Evolutionary conservation across 306 rosid species (phyloP), one percentile per base, ranked within the genome.

Genomic region (Lathyrus aphaca): DNA sequence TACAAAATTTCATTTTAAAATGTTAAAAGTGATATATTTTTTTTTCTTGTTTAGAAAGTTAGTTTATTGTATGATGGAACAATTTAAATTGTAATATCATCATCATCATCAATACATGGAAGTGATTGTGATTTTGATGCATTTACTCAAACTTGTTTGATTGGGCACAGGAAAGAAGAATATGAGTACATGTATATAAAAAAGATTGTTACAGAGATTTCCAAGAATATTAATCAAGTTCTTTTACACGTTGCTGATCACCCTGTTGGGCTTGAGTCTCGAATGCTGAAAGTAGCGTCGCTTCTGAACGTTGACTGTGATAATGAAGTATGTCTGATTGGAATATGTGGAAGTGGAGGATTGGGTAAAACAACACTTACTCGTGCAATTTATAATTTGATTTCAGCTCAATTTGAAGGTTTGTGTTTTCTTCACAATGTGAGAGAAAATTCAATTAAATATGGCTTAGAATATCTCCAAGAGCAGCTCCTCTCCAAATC

Each of bases 331-430:
- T 4, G 1, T 4, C 2, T 60, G 66, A 9, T 60, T 4, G 66
- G 66, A 5, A 1, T 60, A 1, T n/a, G 5, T 37, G 32, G 66
- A 0, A 17, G 0, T 4, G 66, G 66, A 0, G 66, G 66, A 0
- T 12, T 55, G 17, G 61, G 61, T 2, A 55, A 55, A 55, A 1
- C 61, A 25, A 25, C 61, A 5, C 66, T 61, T 62, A 30, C 68
- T 2, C 2, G 2, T 5, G 68, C 30, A 11, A 6, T 19, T 18
- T 62, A 5, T 19, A 62, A 62, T 10, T 62, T 12, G 0, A 12
- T 62, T 18, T 16, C 68, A 0, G 35, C 39, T 17, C 50, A 62
- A 38, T 62, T 62, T 19, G 68, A 62, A 18, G 12, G 1, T 5
- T 39, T 19, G 0, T 62, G 68, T 62, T 62, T 62, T 5, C 18